Conservation (phyloP, 768 basidiomycete genomes). For the Trametes cingulata region DNA sequence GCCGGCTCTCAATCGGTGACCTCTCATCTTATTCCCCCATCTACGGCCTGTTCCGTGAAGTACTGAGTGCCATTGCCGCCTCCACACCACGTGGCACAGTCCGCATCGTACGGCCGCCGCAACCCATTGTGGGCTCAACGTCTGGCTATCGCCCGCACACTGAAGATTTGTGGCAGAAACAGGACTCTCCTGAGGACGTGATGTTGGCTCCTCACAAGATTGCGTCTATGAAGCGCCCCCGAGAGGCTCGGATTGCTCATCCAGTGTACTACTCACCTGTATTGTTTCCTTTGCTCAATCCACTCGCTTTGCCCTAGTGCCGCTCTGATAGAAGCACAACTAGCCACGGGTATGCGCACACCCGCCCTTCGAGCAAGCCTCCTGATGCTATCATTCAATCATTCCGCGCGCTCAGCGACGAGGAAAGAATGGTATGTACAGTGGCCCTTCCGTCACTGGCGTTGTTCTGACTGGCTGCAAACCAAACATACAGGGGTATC, state of each 20-base stretch:
- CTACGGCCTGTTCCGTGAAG: background rate
- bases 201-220: slow-evolving; percentile 1
- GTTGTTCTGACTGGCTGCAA: too few relatives aligned
- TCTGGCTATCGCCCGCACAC: background rate
- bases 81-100: background rate
- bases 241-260: background rate
- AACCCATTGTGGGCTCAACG: background rate
- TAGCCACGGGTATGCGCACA: too few relatives aligned
- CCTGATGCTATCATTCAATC: too few relatives aligned
- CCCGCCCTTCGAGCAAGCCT: too few relatives aligned
- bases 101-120: slow-evolving; percentile 1
- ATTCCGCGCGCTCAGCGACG: too few relatives aligned
- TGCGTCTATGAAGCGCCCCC: background rate
- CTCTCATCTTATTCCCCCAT: background rate
- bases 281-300: too few relatives aligned
- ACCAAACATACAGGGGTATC: too few relatives aligned
- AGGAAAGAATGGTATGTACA: too few relatives aligned
- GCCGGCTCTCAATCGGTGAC: background rate
- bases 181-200: background rate
- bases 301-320: too few relatives aligned
- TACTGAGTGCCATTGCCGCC: background rate
- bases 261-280: too few relatives aligned
- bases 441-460: too few relatives aligned
- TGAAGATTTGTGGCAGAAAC: background rate
- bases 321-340: too few relatives aligned